These are phyloP conservation scores for Fistulinella cinereoalba DNA, from an alignment of 1,284 basidiomycete genomes.

Conservation along the genomic window DNA sequence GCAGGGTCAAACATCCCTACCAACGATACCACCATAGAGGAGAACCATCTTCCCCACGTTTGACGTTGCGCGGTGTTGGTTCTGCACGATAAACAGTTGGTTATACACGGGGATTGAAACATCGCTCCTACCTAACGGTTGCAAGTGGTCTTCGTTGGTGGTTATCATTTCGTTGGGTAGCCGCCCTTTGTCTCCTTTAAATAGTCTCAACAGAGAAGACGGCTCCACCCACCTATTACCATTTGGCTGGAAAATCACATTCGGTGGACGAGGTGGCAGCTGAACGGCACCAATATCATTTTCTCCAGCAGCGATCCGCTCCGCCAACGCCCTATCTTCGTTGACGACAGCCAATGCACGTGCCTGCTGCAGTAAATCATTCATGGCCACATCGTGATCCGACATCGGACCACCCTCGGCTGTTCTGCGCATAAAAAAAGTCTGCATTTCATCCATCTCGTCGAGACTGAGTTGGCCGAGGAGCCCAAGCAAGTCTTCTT, in stretches of 20 bases:
- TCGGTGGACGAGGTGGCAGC: background rate
- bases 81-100: background rate
- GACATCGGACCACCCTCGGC: slow-evolving; percentile 13
- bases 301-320: slow-evolving; percentile 16
- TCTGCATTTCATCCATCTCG: slow-evolving; percentile 24
- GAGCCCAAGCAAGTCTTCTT: slow-evolving; percentile 21
- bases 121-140: slow-evolving; percentile 12
- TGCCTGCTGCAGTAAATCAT: slow-evolving; percentile 27
- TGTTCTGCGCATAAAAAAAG: slow-evolving; percentile 7
- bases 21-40: slow-evolving; percentile 5
- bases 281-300: background rate
- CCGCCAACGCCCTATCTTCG: slow-evolving; percentile 25
- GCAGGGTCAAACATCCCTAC: background rate
- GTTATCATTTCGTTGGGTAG: background rate
- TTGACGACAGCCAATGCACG: slow-evolving; percentile 16
- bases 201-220: background rate
- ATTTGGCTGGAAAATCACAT: background rate
- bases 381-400: slow-evolving; percentile 28
- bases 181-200: slow-evolving; percentile 6
- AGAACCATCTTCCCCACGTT: slow-evolving; percentile 27
- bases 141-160: background rate
- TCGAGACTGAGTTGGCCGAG: slow-evolving; percentile 16
- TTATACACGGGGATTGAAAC: background rate
- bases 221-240: slow-evolving; percentile 5
- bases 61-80: background rate